Evolutionary conservation across 306 rosid species (phyloP), one percentile per base, ranked within the genome.

Genomic region (Carpinus viminea): DNA sequence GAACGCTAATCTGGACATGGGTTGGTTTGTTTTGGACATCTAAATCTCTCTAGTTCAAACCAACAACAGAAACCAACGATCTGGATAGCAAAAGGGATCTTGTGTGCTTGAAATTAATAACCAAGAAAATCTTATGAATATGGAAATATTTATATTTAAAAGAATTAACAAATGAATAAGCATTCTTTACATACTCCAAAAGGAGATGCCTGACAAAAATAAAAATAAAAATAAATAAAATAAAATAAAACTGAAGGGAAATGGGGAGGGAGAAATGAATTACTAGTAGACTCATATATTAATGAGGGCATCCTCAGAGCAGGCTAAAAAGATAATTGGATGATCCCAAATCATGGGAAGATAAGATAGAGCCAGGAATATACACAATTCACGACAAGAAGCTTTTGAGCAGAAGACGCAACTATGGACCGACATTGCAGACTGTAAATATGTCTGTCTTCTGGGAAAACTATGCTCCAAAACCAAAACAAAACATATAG

Each of bases 301-400:
- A 24, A 24, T n/a, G 28, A 74, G 77, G 41, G 20, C 68, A 75
- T 45, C 36, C 84, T 83, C 41, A 54, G 31, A 57, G 8, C 3
- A 51, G 34, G 6, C 60, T 48, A 34, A 55, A 65, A 65, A n/a
- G 9, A 68, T 38, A 41, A 76, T 71, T 16, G 2, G 48, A 48
- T 26, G 20, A 71, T 78, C 34, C 18, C 47, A 72, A 38, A 53
- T 65, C 66, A 13, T 24, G 36, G 70, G 26, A 73, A 56, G 75
- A 73, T 73, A 83, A 83, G 84, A 68, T 78, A 80, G 61, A 81
- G 85, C 65, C 78, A 65, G 21, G 79, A 86, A 84, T 88, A 81
- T 90, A 90, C 93, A 84, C 34, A 31, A 28, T 72, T 77, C 74
- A 46, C 76, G 76, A 83, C 85, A 45, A 56, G 79, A 76, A 82